phyloP scores from a whole-genome alignment of 2,329 filamentous ascomycete genomes.

The Cladosporium velox region DNA sequence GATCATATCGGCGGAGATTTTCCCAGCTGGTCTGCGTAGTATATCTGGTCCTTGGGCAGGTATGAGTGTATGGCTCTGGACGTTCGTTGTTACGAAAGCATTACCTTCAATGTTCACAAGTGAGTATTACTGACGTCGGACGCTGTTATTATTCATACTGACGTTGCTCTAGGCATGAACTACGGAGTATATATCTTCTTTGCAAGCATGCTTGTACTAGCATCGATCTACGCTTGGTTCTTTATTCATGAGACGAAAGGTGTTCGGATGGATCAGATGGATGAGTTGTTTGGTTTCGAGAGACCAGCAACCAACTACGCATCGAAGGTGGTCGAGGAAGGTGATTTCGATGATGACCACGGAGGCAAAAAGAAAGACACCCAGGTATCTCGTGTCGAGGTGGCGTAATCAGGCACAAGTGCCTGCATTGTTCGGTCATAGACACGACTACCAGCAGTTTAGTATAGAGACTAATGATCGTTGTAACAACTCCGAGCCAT shows the following conservation, averaged over 20 bases:
- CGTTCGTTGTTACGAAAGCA: slow-evolving; percentile 43
- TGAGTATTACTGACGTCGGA: neutral
- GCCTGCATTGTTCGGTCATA: neutral
- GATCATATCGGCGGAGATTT: slow-evolving; percentile 49
- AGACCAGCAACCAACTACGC: slow-evolving; percentile 21
- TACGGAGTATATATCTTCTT: slow-evolving; percentile 48
- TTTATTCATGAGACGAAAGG: slow-evolving; percentile 45
- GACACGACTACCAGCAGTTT: neutral
- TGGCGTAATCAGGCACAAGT: neutral
- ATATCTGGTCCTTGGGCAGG: slow-evolving; percentile 43
- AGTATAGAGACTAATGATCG: no score
- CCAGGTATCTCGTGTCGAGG: slow-evolving; percentile 3
- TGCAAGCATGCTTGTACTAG: slow-evolving; percentile 40
- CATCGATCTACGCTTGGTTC: slow-evolving; percentile 43
- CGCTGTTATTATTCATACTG: neutral
- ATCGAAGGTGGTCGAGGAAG: slow-evolving; percentile 20
- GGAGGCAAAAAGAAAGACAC: neutral
- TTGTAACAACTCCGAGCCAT: no score
- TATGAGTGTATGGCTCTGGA: slow-evolving; percentile 41
- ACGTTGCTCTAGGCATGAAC: slow-evolving; percentile 29
- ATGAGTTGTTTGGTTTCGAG: slow-evolving; percentile 40
- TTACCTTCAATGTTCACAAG: slow-evolving; percentile 44
- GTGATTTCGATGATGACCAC: neutral
- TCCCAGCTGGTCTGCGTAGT: slow-evolving; percentile 42
- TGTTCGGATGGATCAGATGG: slow-evolving; percentile 42